Conservation (phyloP, 2,329 filamentous ascomycete species). For the Helicocarpus griseus region DNA sequence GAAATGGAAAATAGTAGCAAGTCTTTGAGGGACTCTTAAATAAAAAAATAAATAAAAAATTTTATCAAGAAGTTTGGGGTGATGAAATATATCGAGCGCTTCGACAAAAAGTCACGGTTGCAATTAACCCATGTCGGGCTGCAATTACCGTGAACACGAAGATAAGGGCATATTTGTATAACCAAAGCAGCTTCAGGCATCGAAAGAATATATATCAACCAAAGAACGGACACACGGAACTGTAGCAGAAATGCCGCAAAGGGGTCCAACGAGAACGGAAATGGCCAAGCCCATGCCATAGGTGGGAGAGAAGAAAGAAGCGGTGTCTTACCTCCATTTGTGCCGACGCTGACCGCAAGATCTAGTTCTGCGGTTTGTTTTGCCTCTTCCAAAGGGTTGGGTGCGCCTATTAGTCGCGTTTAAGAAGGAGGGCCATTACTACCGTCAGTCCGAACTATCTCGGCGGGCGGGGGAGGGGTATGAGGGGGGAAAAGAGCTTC, state of each 20-base stretch:
- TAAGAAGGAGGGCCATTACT: background rate
- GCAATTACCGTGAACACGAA: background rate
- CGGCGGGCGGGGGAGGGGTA: background rate
- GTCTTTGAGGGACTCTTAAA: too few relatives aligned
- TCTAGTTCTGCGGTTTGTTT: background rate
- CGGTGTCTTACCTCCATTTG: conserved; percentile 15
- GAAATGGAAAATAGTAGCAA: too few relatives aligned
- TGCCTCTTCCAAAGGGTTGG: background rate
- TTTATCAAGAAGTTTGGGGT: background rate
- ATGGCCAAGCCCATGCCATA: conserved; percentile 1
- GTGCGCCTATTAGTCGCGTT: background rate
- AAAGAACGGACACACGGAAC: background rate
- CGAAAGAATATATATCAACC: background rate
- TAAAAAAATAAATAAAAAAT: background rate
- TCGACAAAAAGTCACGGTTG: background rate
- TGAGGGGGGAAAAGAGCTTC: background rate
- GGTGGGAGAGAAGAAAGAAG: conserved; percentile 6
- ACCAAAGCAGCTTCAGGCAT: background rate
- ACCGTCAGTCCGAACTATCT: background rate
- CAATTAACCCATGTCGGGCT: background rate
- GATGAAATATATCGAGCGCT: background rate
- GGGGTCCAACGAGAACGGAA: too few relatives aligned
- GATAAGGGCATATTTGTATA: background rate
- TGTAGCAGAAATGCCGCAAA: too few relatives aligned
- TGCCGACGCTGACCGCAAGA: conserved; percentile 11